phyloP scores from a whole-genome alignment of 208 protist species.

The Trypanosoma cruzi region DNA sequence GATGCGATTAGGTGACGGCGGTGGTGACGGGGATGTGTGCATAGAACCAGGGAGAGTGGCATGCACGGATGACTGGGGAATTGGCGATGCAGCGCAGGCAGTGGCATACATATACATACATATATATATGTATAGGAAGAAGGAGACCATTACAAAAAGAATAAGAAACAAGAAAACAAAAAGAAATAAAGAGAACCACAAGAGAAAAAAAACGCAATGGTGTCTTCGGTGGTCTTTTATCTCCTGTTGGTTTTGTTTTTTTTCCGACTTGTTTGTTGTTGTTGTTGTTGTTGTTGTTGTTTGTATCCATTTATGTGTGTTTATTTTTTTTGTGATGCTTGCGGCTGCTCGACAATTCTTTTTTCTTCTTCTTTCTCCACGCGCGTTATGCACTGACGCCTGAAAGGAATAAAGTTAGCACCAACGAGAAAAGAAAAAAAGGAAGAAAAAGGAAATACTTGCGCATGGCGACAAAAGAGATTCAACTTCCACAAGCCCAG shows the following conservation, averaged over 20 bases:
- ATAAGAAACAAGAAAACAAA: no score
- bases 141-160: no score
- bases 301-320: conserved; percentile 6
- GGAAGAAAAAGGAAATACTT: conserved; percentile 11
- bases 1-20: background rate
- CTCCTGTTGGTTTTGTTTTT: no score
- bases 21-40: background rate
- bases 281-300: background rate
- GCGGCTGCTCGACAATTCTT: conserved; percentile 7
- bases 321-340: conserved; percentile 9
- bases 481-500: conserved; percentile 48
- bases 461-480: conserved; percentile 40
- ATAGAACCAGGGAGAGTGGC: background rate
- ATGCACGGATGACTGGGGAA: background rate
- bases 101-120: no score
- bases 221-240: no score
- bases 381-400: background rate
- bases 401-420: background rate
- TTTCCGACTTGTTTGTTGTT: no score
- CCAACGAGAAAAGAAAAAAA: background rate
- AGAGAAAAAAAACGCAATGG: no score
- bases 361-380: conserved; percentile 7
- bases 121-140: conserved; percentile 18
- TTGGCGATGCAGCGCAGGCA: no score
- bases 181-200: no score